These are phyloP conservation scores for Herpetomonas tarakana DNA, from an alignment of 208 protist species.

Conservation along the genomic window DNA sequence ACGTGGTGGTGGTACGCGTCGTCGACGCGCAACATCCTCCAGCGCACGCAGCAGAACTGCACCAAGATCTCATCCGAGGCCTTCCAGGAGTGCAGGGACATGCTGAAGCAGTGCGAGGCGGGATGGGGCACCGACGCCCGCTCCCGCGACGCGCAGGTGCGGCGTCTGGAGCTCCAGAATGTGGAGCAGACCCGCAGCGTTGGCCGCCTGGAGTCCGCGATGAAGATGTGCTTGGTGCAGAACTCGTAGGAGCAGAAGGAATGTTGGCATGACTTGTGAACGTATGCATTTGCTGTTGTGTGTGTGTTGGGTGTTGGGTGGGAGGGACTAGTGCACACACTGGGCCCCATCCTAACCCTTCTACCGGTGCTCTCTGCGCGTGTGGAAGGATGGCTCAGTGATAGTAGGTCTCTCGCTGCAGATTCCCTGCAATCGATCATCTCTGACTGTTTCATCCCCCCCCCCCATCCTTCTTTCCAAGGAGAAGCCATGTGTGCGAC, in stretches of 20 bases:
- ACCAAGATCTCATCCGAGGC: slow-evolving; percentile 40
- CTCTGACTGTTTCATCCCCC: no score
- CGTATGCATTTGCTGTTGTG: not conserved
- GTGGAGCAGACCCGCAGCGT: slow-evolving; percentile 88
- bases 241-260: slow-evolving; percentile 11
- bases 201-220: slow-evolving; percentile 65
- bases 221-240: slow-evolving; percentile 77
- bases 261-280: not conserved
- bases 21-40: slow-evolving; percentile 44
- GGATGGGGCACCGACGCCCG: slow-evolving; percentile 66
- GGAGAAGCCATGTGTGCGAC: no score
- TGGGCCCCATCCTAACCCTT: no score
- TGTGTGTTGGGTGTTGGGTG: slow-evolving; percentile 2
- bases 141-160: slow-evolving; percentile 65
- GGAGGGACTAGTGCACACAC: not conserved
- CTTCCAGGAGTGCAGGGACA: slow-evolving; percentile 60
- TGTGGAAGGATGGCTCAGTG: no score
- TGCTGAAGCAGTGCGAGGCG: slow-evolving; percentile 63
- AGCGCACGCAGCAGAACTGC: slow-evolving; percentile 49
- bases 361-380: no score
- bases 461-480: no score
- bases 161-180: slow-evolving; percentile 82
- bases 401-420: no score
- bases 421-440: no score
- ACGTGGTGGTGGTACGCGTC: slow-evolving; percentile 76